Percentiles rank a stretch among this genome's conserved stretches.
Conservation (phyloP, 139 green algal genomes). For the Tetraselmis striata region DNA sequence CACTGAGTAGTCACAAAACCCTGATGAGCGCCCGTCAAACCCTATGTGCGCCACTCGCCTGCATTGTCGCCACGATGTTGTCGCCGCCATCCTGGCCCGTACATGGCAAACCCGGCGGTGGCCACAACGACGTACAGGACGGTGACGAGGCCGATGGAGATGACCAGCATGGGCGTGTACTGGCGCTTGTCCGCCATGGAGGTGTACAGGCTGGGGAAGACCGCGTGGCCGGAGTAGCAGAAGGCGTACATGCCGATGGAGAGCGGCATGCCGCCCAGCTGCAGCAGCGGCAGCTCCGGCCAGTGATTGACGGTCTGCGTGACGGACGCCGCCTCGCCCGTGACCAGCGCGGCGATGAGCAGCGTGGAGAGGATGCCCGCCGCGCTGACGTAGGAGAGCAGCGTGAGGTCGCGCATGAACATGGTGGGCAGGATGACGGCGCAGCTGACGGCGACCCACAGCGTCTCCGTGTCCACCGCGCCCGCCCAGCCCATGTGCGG, state of each 20-base stretch:
- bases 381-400: conserved; percentile 31
- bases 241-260: conserved; percentile 31
- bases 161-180: conserved; percentile 27
- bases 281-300: conserved; percentile 1
- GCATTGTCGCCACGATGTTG: background rate
- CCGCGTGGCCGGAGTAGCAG: conserved; percentile 31
- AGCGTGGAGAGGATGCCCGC: conserved; percentile 22
- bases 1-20: too few relatives aligned
- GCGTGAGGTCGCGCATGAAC: conserved; percentile 31
- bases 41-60: background rate
- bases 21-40: too few relatives aligned
- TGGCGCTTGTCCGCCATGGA: conserved; percentile 28
- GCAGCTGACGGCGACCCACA: conserved; percentile 14
- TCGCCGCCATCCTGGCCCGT: background rate
- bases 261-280: conserved; percentile 17
- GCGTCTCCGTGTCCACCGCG: background rate
- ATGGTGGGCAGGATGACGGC: conserved; percentile 31
- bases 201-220: conserved; percentile 36
- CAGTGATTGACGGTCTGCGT: background rate
- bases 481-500: conserved; percentile 6
- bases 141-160: conserved; percentile 25
- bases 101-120: background rate
- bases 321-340: background rate
- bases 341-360: background rate
- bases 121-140: conserved; percentile 23